Base-by-base conservation (phyloP, 2,329 filamentous ascomycete species). In the Thielaviopsis euricoi region DNA sequence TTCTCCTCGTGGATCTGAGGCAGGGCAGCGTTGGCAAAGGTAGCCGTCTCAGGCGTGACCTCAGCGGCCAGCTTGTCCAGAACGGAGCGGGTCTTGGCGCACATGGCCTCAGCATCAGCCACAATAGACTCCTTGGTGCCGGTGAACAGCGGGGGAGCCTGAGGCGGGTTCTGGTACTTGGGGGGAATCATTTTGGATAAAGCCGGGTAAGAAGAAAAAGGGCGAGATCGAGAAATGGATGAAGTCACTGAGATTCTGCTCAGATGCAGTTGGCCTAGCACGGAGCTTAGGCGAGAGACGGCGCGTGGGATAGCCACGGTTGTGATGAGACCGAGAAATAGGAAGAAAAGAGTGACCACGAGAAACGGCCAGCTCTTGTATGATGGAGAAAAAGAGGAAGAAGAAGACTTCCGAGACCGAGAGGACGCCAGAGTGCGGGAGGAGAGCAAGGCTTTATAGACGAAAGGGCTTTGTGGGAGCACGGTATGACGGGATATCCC, bases 1-100 rank as follows among this genome's bases (percentile, higher is more conserved):
- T 90, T 86, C 71, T 89, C 85, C 65, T 87, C 86, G 54, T 81
- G 74, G 26, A 86, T 81, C 66, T 93, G 82, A 19, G 89, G 89
- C 29, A 75, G 71, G 55, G 81, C 67, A 54, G 79, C 75, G n/a
- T 75, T 74, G 56, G 71, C 69, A 64, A 81, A 82, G n/a, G 71
- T 77, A 23, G 76, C 75, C 60, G 75, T 72, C 59, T 74, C 71
- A 10, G 71, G 67, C 40, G 76, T 74, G 57, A 85, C 72, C n/a
- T 81, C 74, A 61, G 78, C 77, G 6, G 83, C 85, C 40, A 90
- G 73, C 64, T 76, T 76, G 72, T 91, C 85, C 62, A 87, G 75
- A 22, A 86, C 68, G 21, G 72, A 70, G 63, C 85, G 81, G 52
- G 79, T 85, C 51, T 70, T 70, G 52, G 82, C 79, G 64, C 86